Evolutionary conservation across 192 early-diverging fungal species (phyloP), one percentile per base, ranked within the genome.

Genomic region (Cladochytrium replicatum): DNA sequence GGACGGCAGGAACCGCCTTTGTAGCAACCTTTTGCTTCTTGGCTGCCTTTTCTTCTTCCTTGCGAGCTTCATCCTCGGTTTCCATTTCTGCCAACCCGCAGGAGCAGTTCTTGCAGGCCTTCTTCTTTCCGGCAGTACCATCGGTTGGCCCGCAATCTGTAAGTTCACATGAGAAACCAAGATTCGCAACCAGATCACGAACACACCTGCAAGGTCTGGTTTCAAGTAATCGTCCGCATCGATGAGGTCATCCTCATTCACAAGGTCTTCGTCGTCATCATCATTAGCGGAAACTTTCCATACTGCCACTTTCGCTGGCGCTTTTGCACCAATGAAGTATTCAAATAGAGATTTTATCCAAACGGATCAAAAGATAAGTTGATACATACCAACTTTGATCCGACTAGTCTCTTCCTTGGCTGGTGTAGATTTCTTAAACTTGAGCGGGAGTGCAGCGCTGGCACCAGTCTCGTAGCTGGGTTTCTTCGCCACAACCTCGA

Each of bases 21-120:
- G 54, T 49, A 0, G 56, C 55, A 5, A 67, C 61, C 50, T 30
- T 54, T 52, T 6, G 60, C 55, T n/a, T 59, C 46, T 4, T 64
- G 53, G 34, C 34, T 27, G 57, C 52, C 34, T 59, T 58, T 17
- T 56, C 52, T 29, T 66, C 67, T 25, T 74, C 80, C 42, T 38
- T 15, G 17, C 29, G 28, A 5, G 64, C 66, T 39, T 85, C 88
- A 32, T 73, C 74, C 56, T 65, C 71, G 4, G 63, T 66, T 37
- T 82, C 75, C 24, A 89, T 84, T 28, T 70, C 64, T 8, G 89
- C 89, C 34, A 82, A 78, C 4, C 95, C 92, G 57, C 95, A 98
- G 6, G 81, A 81, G 62, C 95, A 98, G 69, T 94, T 91, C 72
- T 98, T 98, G 77, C 95, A 98, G 15, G 93, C 88, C 71, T 92